These are phyloP conservation scores for Xylariaceae sp. DNA, from an alignment of 2,329 filamentous ascomycete genomes.

Conservation along the genomic window DNA sequence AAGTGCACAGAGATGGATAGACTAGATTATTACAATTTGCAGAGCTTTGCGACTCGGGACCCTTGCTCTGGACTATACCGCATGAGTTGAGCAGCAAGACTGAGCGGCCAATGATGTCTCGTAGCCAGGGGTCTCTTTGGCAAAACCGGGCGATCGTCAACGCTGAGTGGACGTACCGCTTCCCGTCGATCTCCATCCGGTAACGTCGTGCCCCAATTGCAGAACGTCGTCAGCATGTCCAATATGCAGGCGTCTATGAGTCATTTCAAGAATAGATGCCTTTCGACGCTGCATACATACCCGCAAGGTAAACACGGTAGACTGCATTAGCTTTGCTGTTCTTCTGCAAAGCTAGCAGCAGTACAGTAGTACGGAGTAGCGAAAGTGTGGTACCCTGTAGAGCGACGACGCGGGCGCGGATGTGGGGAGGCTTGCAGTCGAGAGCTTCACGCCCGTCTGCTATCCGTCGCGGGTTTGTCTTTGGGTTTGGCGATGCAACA, in stretches of 20 bases:
- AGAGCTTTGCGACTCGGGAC: no score
- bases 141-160: conserved; percentile 18
- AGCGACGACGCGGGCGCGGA: conserved; percentile 17
- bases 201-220: conserved; percentile 15
- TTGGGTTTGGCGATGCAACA: conserved; percentile 15
- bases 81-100: conserved; percentile 8
- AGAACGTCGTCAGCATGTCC: conserved; percentile 1
- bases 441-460: background rate
- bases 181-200: conserved; percentile 8
- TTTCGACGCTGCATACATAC: conserved; percentile 7
- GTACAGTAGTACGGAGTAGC: no score
- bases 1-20: no score
- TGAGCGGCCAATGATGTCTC: conserved; percentile 20
- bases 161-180: conserved; percentile 18
- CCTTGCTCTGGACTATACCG: conserved; percentile 6
- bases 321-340: conserved; percentile 21
- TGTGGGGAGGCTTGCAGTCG: conserved; percentile 11
- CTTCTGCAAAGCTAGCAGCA: conserved; percentile 16
- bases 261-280: conserved; percentile 27
- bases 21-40: no score
- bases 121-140: conserved; percentile 14
- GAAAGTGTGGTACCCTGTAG: conserved; percentile 17
- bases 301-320: background rate
- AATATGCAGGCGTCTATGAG: conserved; percentile 25
- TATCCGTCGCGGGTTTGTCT: background rate